Conservation (phyloP, 495 filamentous ascomycete genomes). For the Jackrogersella minutella region DNA sequence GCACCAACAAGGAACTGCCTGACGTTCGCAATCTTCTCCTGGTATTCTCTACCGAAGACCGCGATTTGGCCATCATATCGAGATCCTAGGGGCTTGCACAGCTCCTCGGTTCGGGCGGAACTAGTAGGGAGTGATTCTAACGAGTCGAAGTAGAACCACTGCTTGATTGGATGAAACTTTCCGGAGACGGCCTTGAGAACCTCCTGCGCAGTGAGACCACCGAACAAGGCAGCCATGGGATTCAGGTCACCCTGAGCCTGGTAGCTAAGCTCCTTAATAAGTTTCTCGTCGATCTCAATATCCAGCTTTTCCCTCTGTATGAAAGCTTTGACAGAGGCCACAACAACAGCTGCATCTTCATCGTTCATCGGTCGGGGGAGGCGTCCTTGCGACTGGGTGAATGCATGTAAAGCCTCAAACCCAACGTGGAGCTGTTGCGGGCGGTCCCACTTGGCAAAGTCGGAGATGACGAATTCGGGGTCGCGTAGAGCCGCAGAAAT, state of each 20-base stretch:
- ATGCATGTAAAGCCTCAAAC: constrained; percentile 90
- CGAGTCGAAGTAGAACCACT: constrained; percentile 97
- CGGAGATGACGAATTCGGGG: constrained; percentile 89
- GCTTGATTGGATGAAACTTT: constrained; percentile 92
- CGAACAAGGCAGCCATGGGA: constrained; percentile 94
- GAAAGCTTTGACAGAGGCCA: constrained; percentile 74
- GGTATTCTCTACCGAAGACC: constrained; percentile 92
- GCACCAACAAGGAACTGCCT: constrained; percentile 95
- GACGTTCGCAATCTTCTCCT: constrained; percentile 88
- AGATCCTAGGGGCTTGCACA: constrained; percentile 80
- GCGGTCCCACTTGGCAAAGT: constrained; percentile 97
- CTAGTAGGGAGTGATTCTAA: constrained; percentile 88
- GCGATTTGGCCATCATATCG: constrained; percentile 98
- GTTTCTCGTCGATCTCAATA: constrained; percentile 87
- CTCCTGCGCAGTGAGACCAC: constrained; percentile 94
- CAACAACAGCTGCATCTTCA: constrained; percentile 79
- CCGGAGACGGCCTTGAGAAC: constrained; percentile 97
- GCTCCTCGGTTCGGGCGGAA: constrained; percentile 78
- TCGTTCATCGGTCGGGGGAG: constrained; percentile 84
- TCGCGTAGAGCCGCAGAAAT: constrained; percentile 78
- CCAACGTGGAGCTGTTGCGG: constrained; percentile 91
- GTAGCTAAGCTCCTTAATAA: constrained; percentile 92
- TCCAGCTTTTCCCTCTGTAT: constrained; percentile 73
- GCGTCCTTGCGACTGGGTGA: constrained; percentile 73
- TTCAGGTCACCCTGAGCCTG: constrained; percentile 93